phyloP scores from a whole-genome alignment of 2,329 filamentous ascomycete species.

The Knoxdaviesia proteae region DNA sequence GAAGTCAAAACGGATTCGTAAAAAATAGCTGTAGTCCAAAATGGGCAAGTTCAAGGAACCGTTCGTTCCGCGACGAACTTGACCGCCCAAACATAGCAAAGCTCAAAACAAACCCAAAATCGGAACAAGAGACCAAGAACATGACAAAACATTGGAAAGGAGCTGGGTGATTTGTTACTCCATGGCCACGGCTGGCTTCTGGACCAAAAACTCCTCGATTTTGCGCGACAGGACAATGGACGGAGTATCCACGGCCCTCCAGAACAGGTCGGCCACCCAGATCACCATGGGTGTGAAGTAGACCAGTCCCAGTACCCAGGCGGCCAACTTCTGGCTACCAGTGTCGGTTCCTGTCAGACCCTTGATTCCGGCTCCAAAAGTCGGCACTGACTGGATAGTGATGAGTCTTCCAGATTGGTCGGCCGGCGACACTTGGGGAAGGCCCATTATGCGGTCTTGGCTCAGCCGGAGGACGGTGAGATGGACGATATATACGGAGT shows the following conservation, averaged over 20 bases:
- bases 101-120: no score
- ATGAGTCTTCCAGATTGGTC: no score
- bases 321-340: constrained; percentile 2
- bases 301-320: constrained; percentile 4
- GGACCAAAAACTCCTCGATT: background rate
- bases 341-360: background rate
- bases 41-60: no score
- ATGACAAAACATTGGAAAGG: background rate
- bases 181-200: background rate
- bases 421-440: background rate
- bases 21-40: no score
- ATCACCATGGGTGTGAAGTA: constrained; percentile 5
- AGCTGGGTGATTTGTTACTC: no score
- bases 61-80: background rate
- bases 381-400: no score
- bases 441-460: constrained; percentile 2
- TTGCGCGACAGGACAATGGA: constrained; percentile 4
- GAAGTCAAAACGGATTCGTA: background rate
- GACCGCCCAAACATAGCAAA: no score
- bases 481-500: constrained; percentile 40
- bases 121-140: background rate
- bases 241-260: constrained; percentile 4
- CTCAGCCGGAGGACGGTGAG: constrained; percentile 4
- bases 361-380: no score
- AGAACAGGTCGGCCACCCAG: constrained; percentile 4